Percentiles rank a stretch among this genome's conserved stretches.
phyloP scores from a whole-genome alignment of 2,329 filamentous ascomycete genomes.

The Proliferodiscus dingleyae region DNA sequence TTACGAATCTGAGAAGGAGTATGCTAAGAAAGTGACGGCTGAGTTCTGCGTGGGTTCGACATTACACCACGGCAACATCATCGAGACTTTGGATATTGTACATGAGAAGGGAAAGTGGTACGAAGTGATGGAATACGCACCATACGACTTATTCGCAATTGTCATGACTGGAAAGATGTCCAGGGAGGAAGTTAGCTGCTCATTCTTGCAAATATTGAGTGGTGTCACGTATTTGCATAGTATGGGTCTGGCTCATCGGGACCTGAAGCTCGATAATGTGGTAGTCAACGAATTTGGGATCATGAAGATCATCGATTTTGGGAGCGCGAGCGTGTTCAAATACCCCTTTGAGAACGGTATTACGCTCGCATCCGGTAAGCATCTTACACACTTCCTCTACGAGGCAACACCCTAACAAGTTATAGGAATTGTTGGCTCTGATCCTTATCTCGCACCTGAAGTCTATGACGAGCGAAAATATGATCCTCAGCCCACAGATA shows the following conservation, averaged over 20 bases:
- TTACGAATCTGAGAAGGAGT: conserved; percentile 92
- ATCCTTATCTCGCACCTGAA: conserved; percentile 94
- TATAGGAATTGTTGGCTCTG: conserved; percentile 71
- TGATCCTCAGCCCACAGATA: conserved; percentile 87
- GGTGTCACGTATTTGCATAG: conserved; percentile 92
- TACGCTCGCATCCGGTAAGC: conserved; percentile 73
- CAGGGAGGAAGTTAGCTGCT: conserved; percentile 83
- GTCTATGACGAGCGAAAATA: conserved; percentile 93
- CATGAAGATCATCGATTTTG: conserved; percentile 99
- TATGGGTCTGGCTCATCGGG: conserved; percentile 90
- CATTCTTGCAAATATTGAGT: conserved; percentile 89
- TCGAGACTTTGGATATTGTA: conserved; percentile 94
- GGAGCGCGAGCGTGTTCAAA: conserved; percentile 91
- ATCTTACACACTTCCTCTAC: neutral
- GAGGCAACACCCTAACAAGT: conserved; percentile 7
- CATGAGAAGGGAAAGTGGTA: conserved; percentile 94
- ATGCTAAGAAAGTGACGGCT: conserved; percentile 95
- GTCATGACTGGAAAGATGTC: conserved; percentile 99
- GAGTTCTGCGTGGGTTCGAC: conserved; percentile 98
- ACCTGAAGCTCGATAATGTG: conserved; percentile 95
- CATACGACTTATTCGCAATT: conserved; percentile 92
- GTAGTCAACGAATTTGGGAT: conserved; percentile 95
- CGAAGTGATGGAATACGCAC: conserved; percentile 98
- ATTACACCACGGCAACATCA: conserved; percentile 94
- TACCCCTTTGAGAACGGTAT: conserved; percentile 94